These are phyloP conservation scores for Mycosphaerella sp. DNA, from an alignment of 2,329 filamentous ascomycete genomes.

Conservation along the genomic window DNA sequence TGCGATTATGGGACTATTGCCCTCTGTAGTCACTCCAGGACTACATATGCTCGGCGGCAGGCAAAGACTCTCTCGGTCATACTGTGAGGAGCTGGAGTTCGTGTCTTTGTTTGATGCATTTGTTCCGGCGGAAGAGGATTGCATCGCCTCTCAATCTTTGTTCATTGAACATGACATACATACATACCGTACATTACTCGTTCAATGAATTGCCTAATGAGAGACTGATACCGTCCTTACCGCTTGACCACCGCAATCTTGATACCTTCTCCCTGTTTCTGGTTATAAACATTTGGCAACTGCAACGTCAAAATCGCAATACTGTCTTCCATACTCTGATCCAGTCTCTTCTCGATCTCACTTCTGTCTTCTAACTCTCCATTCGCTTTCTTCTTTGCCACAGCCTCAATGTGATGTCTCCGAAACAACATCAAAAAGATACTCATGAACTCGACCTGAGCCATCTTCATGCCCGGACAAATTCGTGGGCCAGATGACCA, in stretches of 20 bases:
- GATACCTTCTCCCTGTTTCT: background rate
- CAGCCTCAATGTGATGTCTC: slow-evolving; percentile 22
- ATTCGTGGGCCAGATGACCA: slow-evolving; percentile 47
- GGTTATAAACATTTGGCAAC: slow-evolving; percentile 16
- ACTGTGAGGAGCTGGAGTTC: too few relatives aligned
- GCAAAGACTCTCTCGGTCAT: too few relatives aligned
- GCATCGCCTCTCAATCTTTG: too few relatives aligned
- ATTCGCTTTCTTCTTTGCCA: slow-evolving; percentile 13
- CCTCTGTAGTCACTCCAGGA: too few relatives aligned
- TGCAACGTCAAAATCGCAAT: slow-evolving; percentile 26
- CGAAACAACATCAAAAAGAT: slow-evolving; percentile 39
- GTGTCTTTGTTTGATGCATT: too few relatives aligned
- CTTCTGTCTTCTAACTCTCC: slow-evolving; percentile 13
- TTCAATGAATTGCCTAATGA: too few relatives aligned
- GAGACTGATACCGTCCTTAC: too few relatives aligned
- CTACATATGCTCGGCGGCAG: too few relatives aligned
- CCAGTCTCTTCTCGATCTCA: slow-evolving; percentile 21
- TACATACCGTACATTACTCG: too few relatives aligned
- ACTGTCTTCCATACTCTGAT: slow-evolving; percentile 23
- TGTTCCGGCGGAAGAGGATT: too few relatives aligned
- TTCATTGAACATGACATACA: too few relatives aligned
- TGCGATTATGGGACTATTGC: too few relatives aligned
- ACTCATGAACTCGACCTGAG: slow-evolving; percentile 51
- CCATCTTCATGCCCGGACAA: slow-evolving; percentile 51
- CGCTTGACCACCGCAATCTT: background rate